Evolutionary conservation across 2,329 filamentous ascomycete genomes (phyloP).

Genomic region (Whalleya microplaca): DNA sequence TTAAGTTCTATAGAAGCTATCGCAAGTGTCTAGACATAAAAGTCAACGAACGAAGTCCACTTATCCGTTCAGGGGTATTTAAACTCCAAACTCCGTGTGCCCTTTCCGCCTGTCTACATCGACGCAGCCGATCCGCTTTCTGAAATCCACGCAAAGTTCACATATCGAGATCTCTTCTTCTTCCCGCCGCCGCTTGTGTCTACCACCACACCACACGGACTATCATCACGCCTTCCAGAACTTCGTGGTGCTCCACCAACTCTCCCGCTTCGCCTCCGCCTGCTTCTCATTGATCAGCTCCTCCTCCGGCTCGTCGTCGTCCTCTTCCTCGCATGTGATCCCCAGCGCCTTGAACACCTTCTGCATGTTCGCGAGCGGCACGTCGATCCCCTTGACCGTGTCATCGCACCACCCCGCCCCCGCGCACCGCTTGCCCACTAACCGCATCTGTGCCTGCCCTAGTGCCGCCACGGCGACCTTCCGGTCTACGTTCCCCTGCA

Average conservation of each 20-base stretch:
- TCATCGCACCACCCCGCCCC: constrained; percentile 33
- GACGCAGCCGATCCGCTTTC: too few relatives aligned
- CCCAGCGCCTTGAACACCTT: constrained; percentile 23
- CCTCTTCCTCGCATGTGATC: background rate
- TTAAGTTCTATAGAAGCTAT: background rate
- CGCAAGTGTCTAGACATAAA: background rate
- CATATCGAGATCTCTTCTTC: background rate
- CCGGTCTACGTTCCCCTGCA: constrained; percentile 24
- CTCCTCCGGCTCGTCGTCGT: constrained; percentile 5
- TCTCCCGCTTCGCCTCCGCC: background rate
- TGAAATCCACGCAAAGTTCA: too few relatives aligned
- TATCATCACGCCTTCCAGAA: background rate
- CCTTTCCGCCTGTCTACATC: too few relatives aligned
- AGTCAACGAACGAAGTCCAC: background rate
- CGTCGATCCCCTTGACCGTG: constrained; percentile 29
- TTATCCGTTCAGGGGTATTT: background rate
- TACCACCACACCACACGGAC: too few relatives aligned
- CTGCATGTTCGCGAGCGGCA: constrained; percentile 21
- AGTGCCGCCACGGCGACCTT: constrained; percentile 1
- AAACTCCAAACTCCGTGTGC: background rate
- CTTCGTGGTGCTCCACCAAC: background rate
- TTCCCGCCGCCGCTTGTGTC: constrained; percentile 2
- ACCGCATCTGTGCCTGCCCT: constrained; percentile 2
- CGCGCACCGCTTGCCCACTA: constrained; percentile 30
- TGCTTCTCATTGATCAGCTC: background rate